A percentile compares a stretch with the other conserved stretches of the same genome.
Conservation (phyloP, 1,284 basidiomycete genomes). For the Apiotrichum brassicae region DNA sequence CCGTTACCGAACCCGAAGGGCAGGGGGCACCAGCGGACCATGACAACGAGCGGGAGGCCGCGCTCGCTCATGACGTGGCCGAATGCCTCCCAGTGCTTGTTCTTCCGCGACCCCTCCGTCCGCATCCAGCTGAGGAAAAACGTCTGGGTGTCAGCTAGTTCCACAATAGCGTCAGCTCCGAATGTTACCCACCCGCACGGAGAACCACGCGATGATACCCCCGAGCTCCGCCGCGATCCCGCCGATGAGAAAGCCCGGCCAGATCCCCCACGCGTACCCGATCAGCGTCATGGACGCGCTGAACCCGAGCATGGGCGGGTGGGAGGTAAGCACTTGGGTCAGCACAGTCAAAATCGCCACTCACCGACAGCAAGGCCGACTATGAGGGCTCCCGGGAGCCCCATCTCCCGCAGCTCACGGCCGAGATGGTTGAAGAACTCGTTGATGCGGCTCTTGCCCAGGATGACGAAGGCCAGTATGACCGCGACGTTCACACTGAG, state of each 20-base stretch:
- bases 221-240: conserved; percentile 33
- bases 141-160: conserved; percentile 16
- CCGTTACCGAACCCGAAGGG: conserved; percentile 46
- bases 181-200: conserved; percentile 30
- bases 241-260: conserved; percentile 39
- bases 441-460: conserved; percentile 39
- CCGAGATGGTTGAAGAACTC: conserved; percentile 39
- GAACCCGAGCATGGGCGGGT: conserved; percentile 46
- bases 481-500: conserved; percentile 13
- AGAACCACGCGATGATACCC: conserved; percentile 36
- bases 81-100: conserved; percentile 45
- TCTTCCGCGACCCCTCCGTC: conserved; percentile 25
- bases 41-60: conserved; percentile 40
- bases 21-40: conserved; percentile 46
- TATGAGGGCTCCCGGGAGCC: conserved; percentile 32
- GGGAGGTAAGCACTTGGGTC: conserved; percentile 36
- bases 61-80: conserved; percentile 41
- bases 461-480: conserved; percentile 27
- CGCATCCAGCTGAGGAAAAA: conserved; percentile 44
- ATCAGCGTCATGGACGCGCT: conserved; percentile 41
- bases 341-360: conserved; percentile 10
- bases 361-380: conserved; percentile 31
- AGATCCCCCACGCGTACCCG: conserved; percentile 44
- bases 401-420: conserved; percentile 28
- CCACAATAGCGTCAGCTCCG: background rate